These are phyloP conservation scores for Linnemannia schmuckeri DNA, from an alignment of 192 early-diverging fungal species.

Conservation along the genomic window DNA sequence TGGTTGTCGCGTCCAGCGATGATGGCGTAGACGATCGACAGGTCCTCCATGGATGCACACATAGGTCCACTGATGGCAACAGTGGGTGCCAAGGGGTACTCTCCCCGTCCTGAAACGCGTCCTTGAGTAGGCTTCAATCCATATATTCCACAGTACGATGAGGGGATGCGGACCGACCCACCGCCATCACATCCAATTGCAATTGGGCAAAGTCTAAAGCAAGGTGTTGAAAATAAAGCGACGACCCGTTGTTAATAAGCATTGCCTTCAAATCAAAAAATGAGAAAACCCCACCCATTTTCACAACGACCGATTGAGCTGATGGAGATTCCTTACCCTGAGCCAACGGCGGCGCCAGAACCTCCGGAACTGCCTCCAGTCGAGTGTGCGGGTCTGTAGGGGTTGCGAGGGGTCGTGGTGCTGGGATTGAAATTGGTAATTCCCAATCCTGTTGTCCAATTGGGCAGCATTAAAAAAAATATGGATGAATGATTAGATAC, in stretches of 20 bases:
- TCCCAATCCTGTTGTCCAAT: slow-evolving; percentile 49
- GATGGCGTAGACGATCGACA: slow-evolving; percentile 74
- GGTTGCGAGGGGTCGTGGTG: slow-evolving; percentile 73
- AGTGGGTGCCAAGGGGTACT: slow-evolving; percentile 65
- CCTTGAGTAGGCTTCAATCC: slow-evolving; percentile 81
- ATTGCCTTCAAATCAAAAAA: too few species aligned
- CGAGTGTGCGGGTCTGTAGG: slow-evolving; percentile 66
- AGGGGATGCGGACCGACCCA: slow-evolving; percentile 77
- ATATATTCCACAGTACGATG: slow-evolving; percentile 79
- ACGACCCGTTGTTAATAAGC: too few species aligned
- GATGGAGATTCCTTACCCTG: slow-evolving; percentile 51
- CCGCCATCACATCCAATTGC: slow-evolving; percentile 81
- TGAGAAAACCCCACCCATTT: too few species aligned
- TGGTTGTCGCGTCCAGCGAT: slow-evolving; percentile 69
- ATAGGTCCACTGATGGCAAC: slow-evolving; percentile 77
- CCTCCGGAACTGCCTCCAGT: slow-evolving; percentile 84
- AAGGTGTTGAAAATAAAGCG: neutral
- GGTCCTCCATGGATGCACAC: slow-evolving; percentile 74
- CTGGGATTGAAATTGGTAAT: slow-evolving; percentile 75
- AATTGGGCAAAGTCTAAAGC: slow-evolving; percentile 68
- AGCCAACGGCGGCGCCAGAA: slow-evolving; percentile 69
- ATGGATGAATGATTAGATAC: neutral
- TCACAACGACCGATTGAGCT: too few species aligned
- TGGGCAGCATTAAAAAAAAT: neutral
- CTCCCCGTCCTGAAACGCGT: slow-evolving; percentile 70